Conservation (phyloP, 495 filamentous ascomycete genomes). For the Hyaloscypha bicolor region DNA sequence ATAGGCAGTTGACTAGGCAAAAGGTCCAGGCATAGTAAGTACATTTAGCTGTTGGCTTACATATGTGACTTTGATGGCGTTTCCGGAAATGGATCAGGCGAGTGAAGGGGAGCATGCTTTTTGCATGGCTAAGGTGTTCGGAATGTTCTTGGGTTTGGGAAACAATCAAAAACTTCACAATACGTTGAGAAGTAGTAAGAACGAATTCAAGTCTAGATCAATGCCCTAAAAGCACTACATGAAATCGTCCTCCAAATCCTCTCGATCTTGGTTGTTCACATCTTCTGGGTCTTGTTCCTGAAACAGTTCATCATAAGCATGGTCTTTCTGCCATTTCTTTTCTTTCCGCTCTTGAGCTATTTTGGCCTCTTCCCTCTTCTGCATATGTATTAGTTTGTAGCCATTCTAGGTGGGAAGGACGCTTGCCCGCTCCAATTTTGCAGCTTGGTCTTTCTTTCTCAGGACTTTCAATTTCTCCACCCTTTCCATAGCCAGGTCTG, state of each 20-base stretch:
- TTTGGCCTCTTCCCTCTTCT: constrained; percentile 80
- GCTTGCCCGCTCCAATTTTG: constrained; percentile 65
- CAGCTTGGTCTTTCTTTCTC: constrained; percentile 67
- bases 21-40: no score
- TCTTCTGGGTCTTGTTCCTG: constrained; percentile 64
- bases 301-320: constrained; percentile 89
- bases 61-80: no score
- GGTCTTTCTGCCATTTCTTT: constrained; percentile 90
- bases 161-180: background rate
- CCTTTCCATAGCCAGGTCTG: constrained; percentile 78
- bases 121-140: background rate
- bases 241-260: constrained; percentile 71
- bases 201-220: background rate
- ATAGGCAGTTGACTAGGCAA: background rate
- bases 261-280: constrained; percentile 68
- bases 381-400: constrained; percentile 6
- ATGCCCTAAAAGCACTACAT: constrained; percentile 50
- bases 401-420: background rate
- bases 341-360: constrained; percentile 78
- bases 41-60: no score
- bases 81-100: no score
- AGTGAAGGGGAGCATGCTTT: background rate
- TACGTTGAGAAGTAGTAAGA: background rate
- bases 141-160: background rate
- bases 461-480: constrained; percentile 71